phyloP scores from a whole-genome alignment of 371 early-diverging fungal genomes.

The Mucor racemosus region DNA sequence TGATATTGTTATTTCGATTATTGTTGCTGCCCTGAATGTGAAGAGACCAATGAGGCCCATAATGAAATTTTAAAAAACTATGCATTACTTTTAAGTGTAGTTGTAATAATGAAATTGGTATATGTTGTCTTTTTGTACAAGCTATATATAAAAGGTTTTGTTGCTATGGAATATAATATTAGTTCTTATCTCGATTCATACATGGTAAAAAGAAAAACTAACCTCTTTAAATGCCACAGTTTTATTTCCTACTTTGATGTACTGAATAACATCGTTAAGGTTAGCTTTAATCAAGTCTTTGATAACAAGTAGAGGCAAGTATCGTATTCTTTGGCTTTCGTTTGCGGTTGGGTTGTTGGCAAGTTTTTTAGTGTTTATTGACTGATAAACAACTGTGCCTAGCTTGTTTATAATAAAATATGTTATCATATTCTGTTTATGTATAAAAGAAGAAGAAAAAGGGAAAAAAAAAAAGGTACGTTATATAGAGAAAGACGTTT shows the following conservation, averaged over 20 bases:
- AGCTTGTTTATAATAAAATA: constrained; percentile 47
- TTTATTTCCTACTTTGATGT: constrained; percentile 38
- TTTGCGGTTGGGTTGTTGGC: constrained; percentile 1
- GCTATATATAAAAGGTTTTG: constrained; percentile 41
- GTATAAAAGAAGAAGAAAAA: constrained; percentile 12
- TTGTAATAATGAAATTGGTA: constrained; percentile 38
- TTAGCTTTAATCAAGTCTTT: constrained; percentile 52
- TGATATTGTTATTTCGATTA: constrained; percentile 3
- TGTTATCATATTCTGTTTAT: constrained; percentile 29
- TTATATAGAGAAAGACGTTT: not conserved
- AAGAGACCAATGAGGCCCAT: constrained; percentile 47
- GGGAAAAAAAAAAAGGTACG: not conserved
- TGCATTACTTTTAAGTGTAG: constrained; percentile 45
- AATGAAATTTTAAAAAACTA: constrained; percentile 42
- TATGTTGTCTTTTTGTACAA: constrained; percentile 28
- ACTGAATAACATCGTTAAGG: constrained; percentile 44
- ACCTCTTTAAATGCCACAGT: constrained; percentile 53
- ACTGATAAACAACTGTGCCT: constrained; percentile 48
- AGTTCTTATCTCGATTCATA: too few species aligned
- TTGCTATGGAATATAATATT: constrained; percentile 20
- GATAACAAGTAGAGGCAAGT: constrained; percentile 47
- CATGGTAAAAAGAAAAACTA: not conserved
- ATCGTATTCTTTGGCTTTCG: constrained; percentile 43
- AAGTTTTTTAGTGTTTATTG: constrained; percentile 14
- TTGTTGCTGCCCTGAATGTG: constrained; percentile 30